Evolutionary conservation across 805 yeast genomes (phyloP), one percentile per base, ranked within the genome.

Genomic region (Maudiozyma serrabonitensis): DNA sequence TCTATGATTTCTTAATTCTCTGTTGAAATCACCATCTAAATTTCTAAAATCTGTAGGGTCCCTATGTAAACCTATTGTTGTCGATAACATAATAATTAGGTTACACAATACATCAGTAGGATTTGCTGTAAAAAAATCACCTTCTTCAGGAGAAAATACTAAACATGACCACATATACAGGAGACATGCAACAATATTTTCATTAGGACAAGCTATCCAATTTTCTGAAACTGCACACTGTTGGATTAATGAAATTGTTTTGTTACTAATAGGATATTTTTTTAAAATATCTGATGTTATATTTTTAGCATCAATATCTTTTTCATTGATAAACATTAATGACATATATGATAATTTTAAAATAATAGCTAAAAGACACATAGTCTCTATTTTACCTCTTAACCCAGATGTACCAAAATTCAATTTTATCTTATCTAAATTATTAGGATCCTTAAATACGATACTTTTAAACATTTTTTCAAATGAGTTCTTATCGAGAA

Each of bases 61-160:
- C 35, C 66, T 53, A 49, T 64, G 66, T 12, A 66, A 50, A 7
- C 69, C 70, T 16, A 64, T 64, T 2, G 66, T 53, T 6, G 54
- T 55, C 3, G 67, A 59, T 40, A 66, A 40, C 54, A 59, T 57
- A 4, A 61, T 49, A 2, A 60, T 57, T 2, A 61, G 41, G 18
- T 65, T 62, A n/a, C 56, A 50, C 2, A 65, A 45, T 15, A 58
- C 52, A 49, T 63, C 69, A 1, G 69, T 61, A 11, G 69, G 68
- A 26, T 60, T 59, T 23, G 57, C 68, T 16, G 57, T 46, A 46
- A 64, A 62, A 19, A 61, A 59, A 50, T 67, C 69, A 31, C 64
- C 64, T 49, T 62, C 62, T 43, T 65, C 69, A 1, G 70, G 69
- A 1, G 69, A 57, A 47, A 60, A 58, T 15, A 59, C 64, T 25